Evolutionary conservation across 1,284 basidiomycete genomes (phyloP), one percentile per base, ranked within the genome.

Genomic region (Pseudozyma thailandica): DNA sequence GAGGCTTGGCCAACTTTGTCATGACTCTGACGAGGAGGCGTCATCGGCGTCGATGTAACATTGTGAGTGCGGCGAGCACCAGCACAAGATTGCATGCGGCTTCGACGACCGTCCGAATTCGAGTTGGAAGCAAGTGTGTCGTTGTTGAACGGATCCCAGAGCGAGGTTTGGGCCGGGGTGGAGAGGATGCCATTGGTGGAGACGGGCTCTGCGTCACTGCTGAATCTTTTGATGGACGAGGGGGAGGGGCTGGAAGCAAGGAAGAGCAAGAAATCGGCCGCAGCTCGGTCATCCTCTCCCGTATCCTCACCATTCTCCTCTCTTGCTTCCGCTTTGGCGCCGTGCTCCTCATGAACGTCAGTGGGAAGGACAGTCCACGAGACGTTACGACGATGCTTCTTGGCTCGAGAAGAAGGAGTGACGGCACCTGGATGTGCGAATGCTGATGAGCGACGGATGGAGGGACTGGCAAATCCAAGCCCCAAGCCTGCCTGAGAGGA

Each of bases 261-360:
- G 35, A 59, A 68, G 18, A 72, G 39, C 8, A 72, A 50, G 43
- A 63, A 72, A 25, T 72, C 59, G 6, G 70, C 70, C 13, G 70
- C 70, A 1, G 58, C 50, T 5, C 59, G 33, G n/a, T 66, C 68
- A 15, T 50, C 5, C 53, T 51, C 60, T 3, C 16, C 44, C 2
- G 55, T 56, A 12, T 25, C 52, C 26, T 37, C 20, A 9, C 20
- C 45, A 16, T 50, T 20, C 28, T 41, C 42, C 35, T 48, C 39
- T 5, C 12, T 23, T 5, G 41, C 37, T 13, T 27, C 25, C 39
- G 25, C 21, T 47, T 25, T 23, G 33, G 6, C 15, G 21, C 41
- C 42, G 35, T 50, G 31, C 5, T 25, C 57, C n/a, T 27, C 45
- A 4, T 50, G 37, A 25, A 51, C 18, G 7, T 42, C 37, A 0